Base-by-base conservation (phyloP, 306 rosid genomes). In the Potentilla sterilis region DNA sequence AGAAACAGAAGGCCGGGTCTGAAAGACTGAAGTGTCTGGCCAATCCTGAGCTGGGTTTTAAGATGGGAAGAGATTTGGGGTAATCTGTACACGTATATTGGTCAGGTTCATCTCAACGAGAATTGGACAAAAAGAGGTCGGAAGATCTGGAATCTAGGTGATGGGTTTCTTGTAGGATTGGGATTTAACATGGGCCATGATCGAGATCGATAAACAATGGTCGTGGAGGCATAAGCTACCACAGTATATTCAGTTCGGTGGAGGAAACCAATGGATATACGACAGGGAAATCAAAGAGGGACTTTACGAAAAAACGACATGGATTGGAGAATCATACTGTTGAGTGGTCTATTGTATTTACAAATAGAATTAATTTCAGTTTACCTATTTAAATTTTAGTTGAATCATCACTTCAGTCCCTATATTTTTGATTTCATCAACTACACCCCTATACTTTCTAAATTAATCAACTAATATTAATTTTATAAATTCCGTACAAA, bases 241-340 rank as follows among this genome's bases (percentile, higher is more conserved):
- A 69, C 64, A 3, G 35, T 22, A 21, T 9, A 3, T 57, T 57
- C 63, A 57, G 11, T 28, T 28, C 37, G 16, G 64, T 58, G 18
- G 0, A 4, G 35, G 0, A 62, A 32, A 14, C 5, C 11, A 62
- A 34, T 62, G 37, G 67, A 41, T 35, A 62, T 12, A 34, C 67
- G 67, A 62, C 67, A 34, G 24, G 28, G 11, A 7, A 69, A 69
- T 46, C 22, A 7, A 35, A 28, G 12, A 6, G 70, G 1, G 8
- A 11, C 73, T 46, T 69, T 47, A 47, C 3, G 73, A 47, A 28
- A 69, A 47, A 69, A 22, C 55, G 58, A 69, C 55, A 43, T 28
- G 59, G 73, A 49, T 10, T 10, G 65, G 37, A 3, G 38, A 6
- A 57, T 57, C 63, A 57, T 18, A 57, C 34, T n/a, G 65, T 3